Evolutionary conservation across 345 rosid genomes (phyloP).

Genomic region (Barbarea vulgaris): DNA sequence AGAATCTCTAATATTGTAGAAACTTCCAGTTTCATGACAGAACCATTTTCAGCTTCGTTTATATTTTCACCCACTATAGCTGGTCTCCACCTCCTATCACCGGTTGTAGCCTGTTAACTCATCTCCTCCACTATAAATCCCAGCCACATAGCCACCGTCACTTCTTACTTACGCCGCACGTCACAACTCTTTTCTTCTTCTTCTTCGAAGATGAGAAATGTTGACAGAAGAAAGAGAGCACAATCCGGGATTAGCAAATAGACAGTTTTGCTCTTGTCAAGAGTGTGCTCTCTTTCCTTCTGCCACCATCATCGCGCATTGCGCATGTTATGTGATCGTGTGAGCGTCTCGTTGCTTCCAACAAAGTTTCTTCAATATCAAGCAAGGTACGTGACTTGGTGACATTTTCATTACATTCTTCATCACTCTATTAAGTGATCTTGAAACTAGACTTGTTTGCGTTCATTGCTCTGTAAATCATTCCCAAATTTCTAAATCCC

Average conservation of each 20-base stretch:
- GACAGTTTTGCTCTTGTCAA: slow-evolving; percentile 62
- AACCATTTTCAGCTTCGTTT: slow-evolving; percentile 37
- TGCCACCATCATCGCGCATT: slow-evolving; percentile 53
- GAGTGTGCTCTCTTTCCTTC: slow-evolving; percentile 93
- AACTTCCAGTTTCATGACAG: slow-evolving; percentile 33
- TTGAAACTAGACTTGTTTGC: not conserved
- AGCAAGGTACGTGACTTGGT: slow-evolving; percentile 16
- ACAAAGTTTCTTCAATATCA: slow-evolving; percentile 18
- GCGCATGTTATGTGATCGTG: slow-evolving; percentile 32
- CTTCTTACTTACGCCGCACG: slow-evolving; percentile 42
- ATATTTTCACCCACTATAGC: slow-evolving; percentile 9
- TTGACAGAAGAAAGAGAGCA: slow-evolving; percentile 99
- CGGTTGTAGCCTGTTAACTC: slow-evolving; percentile 21
- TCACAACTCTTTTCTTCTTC: slow-evolving; percentile 25
- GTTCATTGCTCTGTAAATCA: slow-evolving; percentile 9
- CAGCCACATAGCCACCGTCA: slow-evolving; percentile 23
- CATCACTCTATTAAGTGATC: not conserved
- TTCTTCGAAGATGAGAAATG: slow-evolving; percentile 41
- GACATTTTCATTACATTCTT: not conserved
- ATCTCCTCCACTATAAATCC: slow-evolving; percentile 6
- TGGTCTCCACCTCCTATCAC: slow-evolving; percentile 20
- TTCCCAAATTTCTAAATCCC: not conserved
- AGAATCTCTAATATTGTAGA: slow-evolving; percentile 40
- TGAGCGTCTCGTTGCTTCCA: too few species aligned
- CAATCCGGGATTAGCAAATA: slow-evolving; percentile 62